A percentile compares a stretch with the other conserved stretches of the same genome.
Evolutionary conservation across 1,284 basidiomycete species (phyloP).

Genomic region (Fistulinella staudtii): DNA sequence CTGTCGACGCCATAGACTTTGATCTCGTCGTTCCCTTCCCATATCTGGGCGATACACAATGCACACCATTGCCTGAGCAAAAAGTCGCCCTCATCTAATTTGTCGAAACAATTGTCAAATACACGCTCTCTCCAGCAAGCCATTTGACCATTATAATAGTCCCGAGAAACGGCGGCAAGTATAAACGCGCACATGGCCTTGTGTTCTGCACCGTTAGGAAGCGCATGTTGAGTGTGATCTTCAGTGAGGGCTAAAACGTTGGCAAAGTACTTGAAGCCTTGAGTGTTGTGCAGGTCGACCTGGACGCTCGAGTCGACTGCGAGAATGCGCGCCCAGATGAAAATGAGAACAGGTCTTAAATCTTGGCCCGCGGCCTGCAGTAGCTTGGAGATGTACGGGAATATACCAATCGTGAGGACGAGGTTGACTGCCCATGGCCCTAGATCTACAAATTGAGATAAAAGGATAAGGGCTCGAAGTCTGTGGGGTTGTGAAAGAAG

Average conservation of each 20-base stretch:
- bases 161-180: constrained; percentile 87
- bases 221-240: constrained; percentile 46
- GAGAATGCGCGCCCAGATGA: constrained; percentile 97
- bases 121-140: constrained; percentile 85
- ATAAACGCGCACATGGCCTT: constrained; percentile 99
- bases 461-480: constrained; percentile 90
- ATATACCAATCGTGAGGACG: constrained; percentile 97
- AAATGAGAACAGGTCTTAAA: constrained; percentile 95
- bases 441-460: constrained; percentile 96
- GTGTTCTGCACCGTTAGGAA: constrained; percentile 94
- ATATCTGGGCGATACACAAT: constrained; percentile 92
- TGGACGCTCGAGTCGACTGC: constrained; percentile 95
- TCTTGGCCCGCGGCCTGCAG: constrained; percentile 94
- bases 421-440: constrained; percentile 98
- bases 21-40: constrained; percentile 91
- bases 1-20: constrained; percentile 82
- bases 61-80: constrained; percentile 92
- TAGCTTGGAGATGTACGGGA: constrained; percentile 97
- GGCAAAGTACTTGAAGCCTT: constrained; percentile 88
- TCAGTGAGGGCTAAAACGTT: constrained; percentile 69
- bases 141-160: constrained; percentile 82
- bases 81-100: constrained; percentile 88
- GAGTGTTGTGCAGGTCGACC: constrained; percentile 82
- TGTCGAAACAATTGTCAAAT: constrained; percentile 86
- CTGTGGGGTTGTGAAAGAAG: constrained; percentile 95